These are phyloP conservation scores for Schwanniomyces occidentalis DNA, from an alignment of 805 yeast species.

Conservation along the genomic window DNA sequence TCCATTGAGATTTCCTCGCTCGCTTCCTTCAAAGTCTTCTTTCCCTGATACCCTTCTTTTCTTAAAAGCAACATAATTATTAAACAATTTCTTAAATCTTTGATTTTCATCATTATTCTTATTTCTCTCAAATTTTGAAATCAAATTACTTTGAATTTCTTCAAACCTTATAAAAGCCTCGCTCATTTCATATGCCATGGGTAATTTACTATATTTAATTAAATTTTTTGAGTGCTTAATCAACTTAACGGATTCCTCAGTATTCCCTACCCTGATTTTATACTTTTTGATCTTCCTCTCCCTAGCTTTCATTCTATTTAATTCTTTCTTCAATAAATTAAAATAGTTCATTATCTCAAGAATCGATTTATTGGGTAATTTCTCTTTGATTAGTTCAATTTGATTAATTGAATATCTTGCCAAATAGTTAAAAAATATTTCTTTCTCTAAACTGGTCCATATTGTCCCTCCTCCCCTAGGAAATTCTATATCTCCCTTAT, in stretches of 20 bases:
- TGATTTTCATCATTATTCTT: slow-evolving; percentile 14
- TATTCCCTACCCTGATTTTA: slow-evolving; percentile 1
- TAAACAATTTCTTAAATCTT: slow-evolving; percentile 8
- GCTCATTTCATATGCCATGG: slow-evolving; percentile 54
- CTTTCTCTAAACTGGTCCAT: slow-evolving; percentile 54
- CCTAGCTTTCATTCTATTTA: slow-evolving; percentile 22
- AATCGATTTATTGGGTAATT: slow-evolving; percentile 42
- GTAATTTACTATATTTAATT: slow-evolving; percentile 45
- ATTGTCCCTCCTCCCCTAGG: slow-evolving; percentile 24
- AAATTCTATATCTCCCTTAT: slow-evolving; percentile 7
- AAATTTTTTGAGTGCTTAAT: slow-evolving; percentile 14
- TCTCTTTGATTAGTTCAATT: slow-evolving; percentile 38
- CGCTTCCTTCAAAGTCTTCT: too few relatives aligned
- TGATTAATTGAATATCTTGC: slow-evolving; percentile 51
- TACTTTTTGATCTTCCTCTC: slow-evolving; percentile 6
- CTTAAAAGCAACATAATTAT: background rate
- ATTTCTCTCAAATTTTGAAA: slow-evolving; percentile 20
- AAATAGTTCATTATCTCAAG: slow-evolving; percentile 50
- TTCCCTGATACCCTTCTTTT: background rate
- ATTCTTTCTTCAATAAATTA: slow-evolving; percentile 30
- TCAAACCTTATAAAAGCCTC: slow-evolving; percentile 44
- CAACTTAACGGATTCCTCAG: background rate
- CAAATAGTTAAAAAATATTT: slow-evolving; percentile 49
- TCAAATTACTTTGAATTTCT: slow-evolving; percentile 32
- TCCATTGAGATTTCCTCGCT: too few relatives aligned